These are phyloP conservation scores for Capsicum pubescens DNA, from an alignment of 257 asterid genomes.

Conservation along the genomic window DNA sequence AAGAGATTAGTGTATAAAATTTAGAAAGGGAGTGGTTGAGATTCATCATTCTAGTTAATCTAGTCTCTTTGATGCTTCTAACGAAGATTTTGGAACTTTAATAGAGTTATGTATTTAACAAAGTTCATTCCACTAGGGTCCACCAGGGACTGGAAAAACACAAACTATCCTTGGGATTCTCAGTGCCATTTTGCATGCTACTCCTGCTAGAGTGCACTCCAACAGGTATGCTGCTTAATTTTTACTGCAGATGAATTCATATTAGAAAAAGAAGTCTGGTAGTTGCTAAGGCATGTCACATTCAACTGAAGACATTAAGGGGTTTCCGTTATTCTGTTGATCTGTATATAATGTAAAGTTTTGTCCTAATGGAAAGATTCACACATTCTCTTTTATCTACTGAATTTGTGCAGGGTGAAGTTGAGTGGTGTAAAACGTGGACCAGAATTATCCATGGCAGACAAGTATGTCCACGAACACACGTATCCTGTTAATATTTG, in stretches of 20 bases:
- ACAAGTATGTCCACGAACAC: conserved; percentile 58
- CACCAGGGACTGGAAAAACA: conserved; percentile 99
- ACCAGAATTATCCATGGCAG: conserved; percentile 66
- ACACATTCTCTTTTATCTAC: neutral
- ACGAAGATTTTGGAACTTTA: neutral
- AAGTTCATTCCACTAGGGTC: conserved; percentile 68
- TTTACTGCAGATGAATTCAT: neutral
- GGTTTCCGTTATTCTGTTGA: conserved; percentile 2
- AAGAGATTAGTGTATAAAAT: conserved; percentile 6
- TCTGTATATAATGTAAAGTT: neutral
- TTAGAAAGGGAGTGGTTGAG: neutral
- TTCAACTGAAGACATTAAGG: neutral
- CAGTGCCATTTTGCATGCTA: conserved; percentile 95
- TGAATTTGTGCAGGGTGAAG: conserved; percentile 61
- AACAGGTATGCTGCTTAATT: conserved; percentile 52
- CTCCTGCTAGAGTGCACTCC: conserved; percentile 88
- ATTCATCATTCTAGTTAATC: neutral
- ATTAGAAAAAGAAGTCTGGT: conserved; percentile 3
- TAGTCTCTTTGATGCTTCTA: neutral
- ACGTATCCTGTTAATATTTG: conserved; percentile 4
- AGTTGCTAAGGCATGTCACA: conserved; percentile 1
- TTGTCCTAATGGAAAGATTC: neutral
- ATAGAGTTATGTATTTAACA: conserved; percentile 40
- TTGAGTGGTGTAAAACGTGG: conserved; percentile 55
- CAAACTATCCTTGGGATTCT: conserved; percentile 97